phyloP scores from a whole-genome alignment of 208 protist genomes.

The Naegleria lovaniensis region DNA sequence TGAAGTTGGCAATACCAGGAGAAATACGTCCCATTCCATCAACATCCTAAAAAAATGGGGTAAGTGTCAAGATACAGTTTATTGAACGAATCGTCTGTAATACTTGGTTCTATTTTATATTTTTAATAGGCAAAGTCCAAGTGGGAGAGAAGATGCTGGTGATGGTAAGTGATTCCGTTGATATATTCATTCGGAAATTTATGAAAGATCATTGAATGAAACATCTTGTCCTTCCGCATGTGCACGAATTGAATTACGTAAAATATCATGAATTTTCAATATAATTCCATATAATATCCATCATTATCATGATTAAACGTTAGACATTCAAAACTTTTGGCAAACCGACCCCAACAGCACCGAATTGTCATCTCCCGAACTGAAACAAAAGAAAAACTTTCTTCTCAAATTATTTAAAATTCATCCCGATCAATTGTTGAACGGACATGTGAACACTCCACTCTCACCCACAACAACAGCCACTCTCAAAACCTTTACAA shows the following conservation, averaged over 20 bases:
- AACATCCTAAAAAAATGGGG: too few species aligned
- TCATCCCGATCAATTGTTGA: too few species aligned
- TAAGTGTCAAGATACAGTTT: too few species aligned
- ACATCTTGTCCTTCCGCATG: too few species aligned
- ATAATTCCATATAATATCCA: neutral
- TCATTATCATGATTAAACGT: neutral
- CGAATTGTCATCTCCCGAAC: neutral
- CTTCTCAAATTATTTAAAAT: neutral
- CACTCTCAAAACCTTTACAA: neutral
- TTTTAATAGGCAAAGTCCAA: neutral
- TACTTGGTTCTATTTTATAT: too few species aligned
- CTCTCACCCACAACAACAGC: neutral
- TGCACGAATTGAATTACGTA: too few species aligned
- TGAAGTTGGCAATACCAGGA: too few species aligned
- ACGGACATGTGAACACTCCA: neutral
- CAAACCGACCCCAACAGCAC: neutral
- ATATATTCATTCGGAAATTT: too few species aligned
- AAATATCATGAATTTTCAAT: too few species aligned
- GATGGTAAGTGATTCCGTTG: neutral
- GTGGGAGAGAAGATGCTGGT: neutral
- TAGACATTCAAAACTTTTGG: neutral
- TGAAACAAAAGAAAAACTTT: neutral
- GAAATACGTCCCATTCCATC: too few species aligned
- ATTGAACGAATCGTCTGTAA: too few species aligned
- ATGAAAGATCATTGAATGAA: too few species aligned